These are phyloP conservation scores for Jatropha podagrica DNA, from an alignment of 441 rosid genomes.

Conservation along the genomic window DNA sequence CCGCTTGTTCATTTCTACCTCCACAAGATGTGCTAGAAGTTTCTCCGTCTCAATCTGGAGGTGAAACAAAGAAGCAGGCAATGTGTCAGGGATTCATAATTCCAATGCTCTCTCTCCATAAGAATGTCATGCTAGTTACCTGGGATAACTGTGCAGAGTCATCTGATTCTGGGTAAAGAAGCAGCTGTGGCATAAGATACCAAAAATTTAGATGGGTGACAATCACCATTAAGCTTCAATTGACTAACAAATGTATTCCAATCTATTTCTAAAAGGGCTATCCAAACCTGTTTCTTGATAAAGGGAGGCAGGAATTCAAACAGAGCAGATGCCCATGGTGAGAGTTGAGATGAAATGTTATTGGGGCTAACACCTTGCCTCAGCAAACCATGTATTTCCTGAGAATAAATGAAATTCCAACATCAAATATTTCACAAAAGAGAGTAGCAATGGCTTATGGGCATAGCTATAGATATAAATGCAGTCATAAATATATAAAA, in stretches of 20 bases:
- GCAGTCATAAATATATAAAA: neutral
- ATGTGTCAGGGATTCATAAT: conserved; percentile 18
- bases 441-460: conserved; percentile 6
- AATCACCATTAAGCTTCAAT: conserved; percentile 17
- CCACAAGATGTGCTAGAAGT: conserved; percentile 96
- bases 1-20: conserved; percentile 92
- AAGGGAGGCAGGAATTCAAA: conserved; percentile 93
- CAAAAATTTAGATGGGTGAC: conserved; percentile 25
- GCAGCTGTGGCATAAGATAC: conserved; percentile 58
- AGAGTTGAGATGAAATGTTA: conserved; percentile 80
- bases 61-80: conserved; percentile 5
- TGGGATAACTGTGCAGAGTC: conserved; percentile 99
- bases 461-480: neutral
- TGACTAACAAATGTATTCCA: conserved; percentile 14
- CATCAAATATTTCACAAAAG: neutral
- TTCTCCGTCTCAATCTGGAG: conserved; percentile 96
- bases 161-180: conserved; percentile 94
- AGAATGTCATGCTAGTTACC: conserved; percentile 44
- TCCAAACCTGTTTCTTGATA: conserved; percentile 83
- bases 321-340: conserved; percentile 98
- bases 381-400: conserved; percentile 95
- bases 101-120: neutral
- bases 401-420: conserved; percentile 11
- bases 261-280: conserved; percentile 15
- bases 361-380: conserved; percentile 71